A percentile compares a stretch with the other conserved stretches of the same genome.
Conservation (phyloP, 1,284 basidiomycete genomes). For the Ganoderma lingzhi region DNA sequence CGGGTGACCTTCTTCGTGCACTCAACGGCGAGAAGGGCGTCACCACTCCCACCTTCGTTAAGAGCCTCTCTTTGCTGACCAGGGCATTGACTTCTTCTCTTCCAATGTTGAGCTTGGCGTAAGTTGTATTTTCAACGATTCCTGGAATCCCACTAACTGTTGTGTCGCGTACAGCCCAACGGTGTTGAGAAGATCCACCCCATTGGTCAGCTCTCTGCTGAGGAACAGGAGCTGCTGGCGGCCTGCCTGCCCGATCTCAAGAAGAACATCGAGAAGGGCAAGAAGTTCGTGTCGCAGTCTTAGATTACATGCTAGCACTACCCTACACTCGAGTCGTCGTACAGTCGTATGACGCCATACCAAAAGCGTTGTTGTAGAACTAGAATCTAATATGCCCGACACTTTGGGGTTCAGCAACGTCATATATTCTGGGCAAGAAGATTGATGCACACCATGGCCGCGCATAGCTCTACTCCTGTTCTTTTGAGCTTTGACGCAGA, state of each 20-base stretch:
- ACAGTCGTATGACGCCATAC: slow-evolving; percentile 23
- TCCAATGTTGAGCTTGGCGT: slow-evolving; percentile 92
- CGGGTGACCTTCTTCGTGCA: slow-evolving; percentile 84
- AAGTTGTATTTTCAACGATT: slow-evolving; percentile 44
- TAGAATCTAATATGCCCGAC: slow-evolving; percentile 30
- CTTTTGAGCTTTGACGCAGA: slow-evolving; percentile 14
- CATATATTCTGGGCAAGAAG: neutral
- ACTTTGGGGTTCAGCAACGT: slow-evolving; percentile 22
- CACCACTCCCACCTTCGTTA: slow-evolving; percentile 87
- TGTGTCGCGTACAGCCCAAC: slow-evolving; percentile 58
- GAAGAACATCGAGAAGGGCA: slow-evolving; percentile 98
- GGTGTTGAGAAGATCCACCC: slow-evolving; percentile 93
- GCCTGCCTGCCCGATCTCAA: slow-evolving; percentile 92
- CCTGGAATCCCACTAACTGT: slow-evolving; percentile 16
- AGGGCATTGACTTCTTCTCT: slow-evolving; percentile 92
- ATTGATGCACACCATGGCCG: neutral
- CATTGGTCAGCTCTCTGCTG: slow-evolving; percentile 76
- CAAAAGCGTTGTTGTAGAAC: slow-evolving; percentile 33
- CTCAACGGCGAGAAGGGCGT: slow-evolving; percentile 89
- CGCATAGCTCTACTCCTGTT: slow-evolving; percentile 4
- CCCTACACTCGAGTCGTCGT: slow-evolving; percentile 10
- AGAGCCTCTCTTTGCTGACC: slow-evolving; percentile 83
- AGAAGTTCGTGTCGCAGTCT: slow-evolving; percentile 68
- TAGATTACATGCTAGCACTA: slow-evolving; percentile 21
- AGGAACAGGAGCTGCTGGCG: slow-evolving; percentile 88